Conservation (phyloP, 2,329 filamentous ascomycete species). For the Exophiala dermatitidis region DNA sequence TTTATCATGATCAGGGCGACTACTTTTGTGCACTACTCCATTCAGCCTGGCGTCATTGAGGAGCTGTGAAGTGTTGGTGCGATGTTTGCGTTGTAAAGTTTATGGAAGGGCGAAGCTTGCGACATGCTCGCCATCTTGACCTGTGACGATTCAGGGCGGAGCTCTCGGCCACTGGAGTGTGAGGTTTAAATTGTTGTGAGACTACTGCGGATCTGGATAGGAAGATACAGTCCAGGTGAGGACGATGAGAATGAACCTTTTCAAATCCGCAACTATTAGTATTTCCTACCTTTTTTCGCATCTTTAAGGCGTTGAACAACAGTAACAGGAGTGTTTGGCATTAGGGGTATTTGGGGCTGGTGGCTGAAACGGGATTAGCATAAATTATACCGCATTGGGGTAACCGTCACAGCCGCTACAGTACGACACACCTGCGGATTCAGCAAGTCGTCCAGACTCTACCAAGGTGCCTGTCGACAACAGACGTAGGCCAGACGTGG, state of each 20-base stretch:
- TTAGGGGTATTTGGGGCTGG: too few relatives aligned
- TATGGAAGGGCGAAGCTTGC: background rate
- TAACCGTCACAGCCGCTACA: background rate
- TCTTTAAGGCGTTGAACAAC: too few relatives aligned
- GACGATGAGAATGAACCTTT: background rate
- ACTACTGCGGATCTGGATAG: background rate
- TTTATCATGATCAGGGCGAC: constrained; percentile 3
- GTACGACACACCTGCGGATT: background rate
- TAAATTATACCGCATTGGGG: too few relatives aligned
- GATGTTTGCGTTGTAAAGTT: background rate
- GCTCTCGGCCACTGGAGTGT: background rate
- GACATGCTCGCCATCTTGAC: background rate
- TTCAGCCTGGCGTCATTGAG: constrained; percentile 12
- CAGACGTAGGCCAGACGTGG: background rate
- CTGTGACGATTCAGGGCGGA: background rate
- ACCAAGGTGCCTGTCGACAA: background rate
- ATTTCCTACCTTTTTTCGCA: too few relatives aligned
- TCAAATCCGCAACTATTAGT: background rate
- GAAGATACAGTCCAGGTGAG: background rate
- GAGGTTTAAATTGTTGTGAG: background rate
- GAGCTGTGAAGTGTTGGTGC: background rate
- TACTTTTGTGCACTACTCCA: constrained; percentile 4
- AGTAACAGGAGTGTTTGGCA: too few relatives aligned
- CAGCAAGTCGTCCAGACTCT: background rate
- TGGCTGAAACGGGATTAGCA: too few relatives aligned